A percentile compares a stretch with the other conserved stretches of the same genome.
phyloP scores from a whole-genome alignment of 2,329 filamentous ascomycete species.

The Pseudocercospora pini-densiflorae region DNA sequence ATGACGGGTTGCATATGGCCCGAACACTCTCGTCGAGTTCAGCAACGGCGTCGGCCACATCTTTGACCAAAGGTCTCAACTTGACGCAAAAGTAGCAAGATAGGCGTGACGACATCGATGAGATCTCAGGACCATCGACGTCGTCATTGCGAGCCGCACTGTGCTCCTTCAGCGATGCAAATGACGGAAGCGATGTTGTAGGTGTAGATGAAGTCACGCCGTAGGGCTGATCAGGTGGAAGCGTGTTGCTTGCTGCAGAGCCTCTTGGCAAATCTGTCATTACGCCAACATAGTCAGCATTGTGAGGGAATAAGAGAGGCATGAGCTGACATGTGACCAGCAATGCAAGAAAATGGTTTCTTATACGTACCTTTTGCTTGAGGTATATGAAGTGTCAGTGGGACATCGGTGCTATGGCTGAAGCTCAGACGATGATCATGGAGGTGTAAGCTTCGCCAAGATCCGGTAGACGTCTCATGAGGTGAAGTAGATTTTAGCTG shows the following conservation, averaged over 20 bases:
- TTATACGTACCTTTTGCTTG: slow-evolving; percentile 29
- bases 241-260: slow-evolving; percentile 10
- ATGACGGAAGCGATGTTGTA: slow-evolving; percentile 33
- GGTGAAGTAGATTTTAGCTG: slow-evolving; percentile 25
- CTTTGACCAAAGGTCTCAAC: slow-evolving; percentile 29
- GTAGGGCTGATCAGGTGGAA: slow-evolving; percentile 5
- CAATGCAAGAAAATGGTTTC: neutral
- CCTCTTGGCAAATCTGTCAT: slow-evolving; percentile 28
- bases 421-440: slow-evolving; percentile 24
- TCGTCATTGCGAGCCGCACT: slow-evolving; percentile 23
- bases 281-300: slow-evolving; percentile 22
- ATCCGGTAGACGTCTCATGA: slow-evolving; percentile 18
- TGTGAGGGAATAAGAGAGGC: slow-evolving; percentile 11
- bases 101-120: slow-evolving; percentile 25
- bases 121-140: slow-evolving; percentile 26
- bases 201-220: slow-evolving; percentile 15
- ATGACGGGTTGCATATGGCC: slow-evolving; percentile 13
- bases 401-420: slow-evolving; percentile 21
- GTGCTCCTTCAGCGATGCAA: slow-evolving; percentile 32
- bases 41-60: slow-evolving; percentile 31
- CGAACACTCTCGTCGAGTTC: slow-evolving; percentile 32
- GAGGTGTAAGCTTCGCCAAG: slow-evolving; percentile 32
- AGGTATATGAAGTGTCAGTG: slow-evolving; percentile 32
- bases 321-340: slow-evolving; percentile 20
- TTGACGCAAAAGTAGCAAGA: slow-evolving; percentile 33